Evolutionary conservation across 805 yeast genomes (phyloP).

Genomic region (Spathaspora hagerdaliae): DNA sequence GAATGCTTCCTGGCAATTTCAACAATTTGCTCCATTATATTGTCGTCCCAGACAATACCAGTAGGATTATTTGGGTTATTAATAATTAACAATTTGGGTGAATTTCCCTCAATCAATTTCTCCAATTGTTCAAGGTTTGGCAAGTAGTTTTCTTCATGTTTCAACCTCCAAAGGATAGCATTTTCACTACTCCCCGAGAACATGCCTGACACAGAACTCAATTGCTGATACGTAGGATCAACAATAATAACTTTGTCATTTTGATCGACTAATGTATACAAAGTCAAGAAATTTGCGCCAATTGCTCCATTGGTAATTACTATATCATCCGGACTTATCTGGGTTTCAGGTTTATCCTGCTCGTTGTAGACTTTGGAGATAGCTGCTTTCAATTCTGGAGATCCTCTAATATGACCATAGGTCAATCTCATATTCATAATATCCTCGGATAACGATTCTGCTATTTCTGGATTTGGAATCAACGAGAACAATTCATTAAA

Average conservation of each 20-base stretch:
- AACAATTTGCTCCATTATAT: slow-evolving; percentile 28
- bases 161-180: slow-evolving; percentile 32
- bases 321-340: slow-evolving; percentile 29
- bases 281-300: slow-evolving; percentile 48
- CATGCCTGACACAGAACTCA: slow-evolving; percentile 43
- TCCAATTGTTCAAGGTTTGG: slow-evolving; percentile 34
- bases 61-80: slow-evolving; percentile 50
- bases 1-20: slow-evolving; percentile 30
- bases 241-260: slow-evolving; percentile 47
- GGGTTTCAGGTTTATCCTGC: slow-evolving; percentile 6
- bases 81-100: slow-evolving; percentile 39
- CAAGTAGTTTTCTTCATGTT: slow-evolving; percentile 27
- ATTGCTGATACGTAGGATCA: slow-evolving; percentile 49
- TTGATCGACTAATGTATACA: slow-evolving; percentile 40
- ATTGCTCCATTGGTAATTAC: slow-evolving; percentile 53
- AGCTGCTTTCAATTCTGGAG: slow-evolving; percentile 30
- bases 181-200: slow-evolving; percentile 35
- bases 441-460: slow-evolving; percentile 8
- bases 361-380: slow-evolving; percentile 35
- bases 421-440: slow-evolving; percentile 27
- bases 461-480: slow-evolving; percentile 2
- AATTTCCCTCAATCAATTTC: slow-evolving; percentile 24
- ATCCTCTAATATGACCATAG: slow-evolving; percentile 47
- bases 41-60: slow-evolving; percentile 38
- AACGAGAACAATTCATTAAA: slow-evolving; percentile 34